Conservation (phyloP, 306 rosid genomes). For the Fagus crenata region DNA sequence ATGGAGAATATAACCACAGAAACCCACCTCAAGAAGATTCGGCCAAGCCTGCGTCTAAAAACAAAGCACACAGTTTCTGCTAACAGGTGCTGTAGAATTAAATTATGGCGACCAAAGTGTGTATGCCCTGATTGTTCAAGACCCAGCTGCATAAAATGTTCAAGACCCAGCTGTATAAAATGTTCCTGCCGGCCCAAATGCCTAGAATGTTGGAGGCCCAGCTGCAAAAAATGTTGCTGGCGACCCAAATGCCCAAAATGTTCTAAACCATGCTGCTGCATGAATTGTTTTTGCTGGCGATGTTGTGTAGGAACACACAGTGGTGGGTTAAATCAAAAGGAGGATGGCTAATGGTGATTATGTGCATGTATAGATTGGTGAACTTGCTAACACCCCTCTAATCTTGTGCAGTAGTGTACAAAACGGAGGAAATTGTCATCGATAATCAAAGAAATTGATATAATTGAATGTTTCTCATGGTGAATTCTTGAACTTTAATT, state of each 20-base stretch:
- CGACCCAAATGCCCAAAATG: constrained; percentile 39
- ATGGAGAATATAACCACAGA: constrained; percentile 85
- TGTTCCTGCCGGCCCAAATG: constrained; percentile 46
- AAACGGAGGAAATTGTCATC: constrained; percentile 45
- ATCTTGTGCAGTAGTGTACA: constrained; percentile 46
- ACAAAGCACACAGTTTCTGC: constrained; percentile 27
- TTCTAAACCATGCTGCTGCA: constrained; percentile 43
- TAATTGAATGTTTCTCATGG: constrained; percentile 30
- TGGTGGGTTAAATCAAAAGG: constrained; percentile 37
- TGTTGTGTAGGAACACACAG: constrained; percentile 53
- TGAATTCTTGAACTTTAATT: constrained; percentile 22
- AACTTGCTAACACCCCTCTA: constrained; percentile 47
- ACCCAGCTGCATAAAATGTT: constrained; percentile 23
- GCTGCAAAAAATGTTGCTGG: constrained; percentile 45
- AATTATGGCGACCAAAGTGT: constrained; percentile 36
- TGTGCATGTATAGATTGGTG: constrained; percentile 50
- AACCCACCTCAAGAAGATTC: constrained; percentile 64
- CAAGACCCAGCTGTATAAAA: constrained; percentile 28
- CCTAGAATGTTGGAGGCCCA: constrained; percentile 36
- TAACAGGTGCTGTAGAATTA: constrained; percentile 44
- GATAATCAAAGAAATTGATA: constrained; percentile 30
- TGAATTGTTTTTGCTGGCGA: constrained; percentile 48
- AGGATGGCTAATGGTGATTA: constrained; percentile 42
- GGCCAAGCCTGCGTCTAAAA: constrained; percentile 38
- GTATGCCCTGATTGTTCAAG: constrained; percentile 39